Percentiles rank a stretch among this genome's conserved stretches.
Conservation (phyloP, 106 monocot genomes). For the Allium fistulosum region DNA sequence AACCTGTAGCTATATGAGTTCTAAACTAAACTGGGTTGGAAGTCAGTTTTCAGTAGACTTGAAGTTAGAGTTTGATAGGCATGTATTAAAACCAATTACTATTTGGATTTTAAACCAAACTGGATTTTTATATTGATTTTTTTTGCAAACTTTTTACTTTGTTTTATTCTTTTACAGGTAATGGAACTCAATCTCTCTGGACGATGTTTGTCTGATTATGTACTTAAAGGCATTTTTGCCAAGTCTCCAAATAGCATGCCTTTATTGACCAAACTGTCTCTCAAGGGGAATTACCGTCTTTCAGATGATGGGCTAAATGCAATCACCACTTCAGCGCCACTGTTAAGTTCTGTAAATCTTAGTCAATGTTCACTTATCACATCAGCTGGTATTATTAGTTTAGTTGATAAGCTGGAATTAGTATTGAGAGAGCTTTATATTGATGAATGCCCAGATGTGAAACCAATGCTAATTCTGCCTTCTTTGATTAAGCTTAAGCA, state of each 20-base stretch:
- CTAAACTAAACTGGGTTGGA: not conserved
- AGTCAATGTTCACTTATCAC: conserved; percentile 72
- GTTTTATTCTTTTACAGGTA: conserved; percentile 25
- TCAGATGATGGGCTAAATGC: conserved; percentile 63
- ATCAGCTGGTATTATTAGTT: conserved; percentile 40
- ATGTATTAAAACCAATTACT: no score
- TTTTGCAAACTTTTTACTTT: not conserved
- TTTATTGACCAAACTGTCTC: conserved; percentile 43
- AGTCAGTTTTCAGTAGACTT: not conserved
- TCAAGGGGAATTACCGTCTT: conserved; percentile 69
- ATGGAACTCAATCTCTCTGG: conserved; percentile 65
- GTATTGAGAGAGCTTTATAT: conserved; percentile 53
- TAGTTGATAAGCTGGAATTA: conserved; percentile 34
- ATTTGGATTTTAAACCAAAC: no score
- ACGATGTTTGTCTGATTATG: conserved; percentile 67
- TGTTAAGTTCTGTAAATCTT: conserved; percentile 52
- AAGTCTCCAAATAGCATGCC: conserved; percentile 37
- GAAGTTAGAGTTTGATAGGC: not conserved
- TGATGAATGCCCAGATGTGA: conserved; percentile 65
- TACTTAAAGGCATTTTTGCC: conserved; percentile 47
- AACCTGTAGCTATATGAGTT: not conserved
- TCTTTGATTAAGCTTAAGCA: conserved; percentile 41
- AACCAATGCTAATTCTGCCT: conserved; percentile 66
- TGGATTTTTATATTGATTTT: not conserved
- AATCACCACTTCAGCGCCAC: conserved; percentile 59